These are phyloP conservation scores for Spergularia marina DNA, from an alignment of 148 eudicot genomes.

Conservation along the genomic window DNA sequence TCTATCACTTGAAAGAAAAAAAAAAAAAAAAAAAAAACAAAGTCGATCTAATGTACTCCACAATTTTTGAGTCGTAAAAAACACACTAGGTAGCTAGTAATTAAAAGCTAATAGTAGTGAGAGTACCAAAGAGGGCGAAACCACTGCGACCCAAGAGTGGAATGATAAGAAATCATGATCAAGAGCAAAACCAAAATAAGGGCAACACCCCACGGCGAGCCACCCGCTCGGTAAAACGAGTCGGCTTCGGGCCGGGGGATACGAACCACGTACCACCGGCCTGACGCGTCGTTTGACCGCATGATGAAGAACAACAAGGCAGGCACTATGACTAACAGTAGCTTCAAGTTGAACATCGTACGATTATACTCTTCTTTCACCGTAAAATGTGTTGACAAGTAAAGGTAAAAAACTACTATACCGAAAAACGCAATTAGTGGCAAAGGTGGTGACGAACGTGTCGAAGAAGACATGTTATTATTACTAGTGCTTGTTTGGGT, in stretches of 20 bases:
- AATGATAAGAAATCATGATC: conserved; percentile 37
- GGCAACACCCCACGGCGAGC: conserved; percentile 36
- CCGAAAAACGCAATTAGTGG: conserved; percentile 30
- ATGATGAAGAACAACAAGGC: conserved; percentile 27
- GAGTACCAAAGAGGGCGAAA: conserved; percentile 24
- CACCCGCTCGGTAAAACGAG: conserved; percentile 30
- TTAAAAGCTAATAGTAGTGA: conserved; percentile 16
- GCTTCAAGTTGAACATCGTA: conserved; percentile 22
- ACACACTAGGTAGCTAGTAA: too few species aligned
- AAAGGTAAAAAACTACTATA: conserved; percentile 28
- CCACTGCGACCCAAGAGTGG: conserved; percentile 32
- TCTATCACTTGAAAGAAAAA: not conserved
- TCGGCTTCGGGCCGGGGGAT: conserved; percentile 17
- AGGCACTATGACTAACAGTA: conserved; percentile 25
- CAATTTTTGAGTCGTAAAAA: not conserved
- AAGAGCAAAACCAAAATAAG: conserved; percentile 29
- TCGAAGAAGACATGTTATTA: conserved; percentile 12
- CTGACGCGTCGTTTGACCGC: conserved; percentile 3
- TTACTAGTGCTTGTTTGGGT: not conserved
- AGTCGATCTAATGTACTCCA: not conserved
- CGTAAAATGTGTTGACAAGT: conserved; percentile 25
- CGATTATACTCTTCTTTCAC: conserved; percentile 22
- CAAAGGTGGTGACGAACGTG: conserved; percentile 29
- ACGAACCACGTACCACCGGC: conserved; percentile 17
- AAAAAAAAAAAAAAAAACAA: not conserved